These are phyloP conservation scores for Clarireedia monteithiana DNA, from an alignment of 2,329 filamentous ascomycete genomes.

Conservation along the genomic window DNA sequence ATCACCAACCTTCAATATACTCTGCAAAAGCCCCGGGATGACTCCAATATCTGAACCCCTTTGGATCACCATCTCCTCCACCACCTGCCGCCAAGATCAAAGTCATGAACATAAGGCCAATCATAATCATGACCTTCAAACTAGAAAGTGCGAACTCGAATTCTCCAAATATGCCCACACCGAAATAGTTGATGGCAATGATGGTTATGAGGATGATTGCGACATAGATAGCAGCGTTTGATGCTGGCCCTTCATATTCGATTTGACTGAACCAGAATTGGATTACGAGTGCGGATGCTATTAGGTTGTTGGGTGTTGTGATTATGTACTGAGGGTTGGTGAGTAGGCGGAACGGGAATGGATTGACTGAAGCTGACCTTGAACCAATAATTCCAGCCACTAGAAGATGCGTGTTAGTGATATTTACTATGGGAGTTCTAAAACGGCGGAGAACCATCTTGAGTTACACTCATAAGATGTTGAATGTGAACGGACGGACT, in stretches of 20 bases:
- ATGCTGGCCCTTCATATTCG: slow-evolving; percentile 19
- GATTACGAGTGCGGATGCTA: slow-evolving; percentile 68
- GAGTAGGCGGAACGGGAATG: not conserved
- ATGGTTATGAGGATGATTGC: slow-evolving; percentile 60
- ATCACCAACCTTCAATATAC: not conserved
- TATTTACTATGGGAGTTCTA: no score
- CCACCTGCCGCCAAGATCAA: slow-evolving; percentile 58
- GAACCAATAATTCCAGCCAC: slow-evolving; percentile 26
- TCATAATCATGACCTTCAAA: slow-evolving; percentile 61
- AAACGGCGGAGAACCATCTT: no score
- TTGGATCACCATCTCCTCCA: slow-evolving; percentile 47
- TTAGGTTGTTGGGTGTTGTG: slow-evolving; percentile 75
- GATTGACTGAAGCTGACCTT: slow-evolving; percentile 14
- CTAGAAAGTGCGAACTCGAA: slow-evolving; percentile 54
- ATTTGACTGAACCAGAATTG: slow-evolving; percentile 64
- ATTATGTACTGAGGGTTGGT: slow-evolving; percentile 58
- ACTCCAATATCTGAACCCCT: slow-evolving; percentile 44
- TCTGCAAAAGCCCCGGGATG: slow-evolving; percentile 33
- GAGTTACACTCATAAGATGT: no score
- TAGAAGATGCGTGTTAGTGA: no score
- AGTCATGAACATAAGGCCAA: slow-evolving; percentile 58
- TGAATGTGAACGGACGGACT: no score
- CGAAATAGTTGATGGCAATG: slow-evolving; percentile 58
- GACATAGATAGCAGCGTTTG: slow-evolving; percentile 78
- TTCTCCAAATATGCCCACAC: slow-evolving; percentile 27